Conservation (phyloP, 1,284 basidiomycete genomes). For the Rhodofomes roseus region DNA sequence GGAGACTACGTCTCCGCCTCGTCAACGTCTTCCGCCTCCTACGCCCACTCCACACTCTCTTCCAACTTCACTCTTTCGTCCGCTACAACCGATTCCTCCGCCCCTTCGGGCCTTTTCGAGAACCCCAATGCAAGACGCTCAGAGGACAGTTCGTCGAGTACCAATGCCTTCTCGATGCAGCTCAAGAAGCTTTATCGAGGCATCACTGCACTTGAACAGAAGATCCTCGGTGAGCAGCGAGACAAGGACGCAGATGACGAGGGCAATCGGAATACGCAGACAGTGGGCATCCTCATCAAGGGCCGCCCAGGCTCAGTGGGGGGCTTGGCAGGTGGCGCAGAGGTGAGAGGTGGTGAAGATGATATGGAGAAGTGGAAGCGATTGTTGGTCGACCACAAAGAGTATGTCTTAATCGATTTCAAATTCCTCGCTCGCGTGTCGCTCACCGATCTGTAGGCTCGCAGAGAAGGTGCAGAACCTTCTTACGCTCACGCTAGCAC, state of each 20-base stretch:
- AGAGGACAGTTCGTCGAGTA: slow-evolving; percentile 50
- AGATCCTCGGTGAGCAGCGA: slow-evolving; percentile 60
- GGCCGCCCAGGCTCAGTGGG: slow-evolving; percentile 27
- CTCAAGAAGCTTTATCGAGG: slow-evolving; percentile 79
- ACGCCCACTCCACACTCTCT: slow-evolving; percentile 66
- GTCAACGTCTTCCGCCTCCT: slow-evolving; percentile 62
- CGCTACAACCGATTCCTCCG: slow-evolving; percentile 67
- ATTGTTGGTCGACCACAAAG: slow-evolving; percentile 67
- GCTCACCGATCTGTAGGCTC: slow-evolving; percentile 39
- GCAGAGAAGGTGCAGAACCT: slow-evolving; percentile 89
- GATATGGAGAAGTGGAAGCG: slow-evolving; percentile 66
- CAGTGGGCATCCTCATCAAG: slow-evolving; percentile 49
- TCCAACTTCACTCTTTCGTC: slow-evolving; percentile 76
- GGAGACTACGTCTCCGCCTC: slow-evolving; percentile 72
- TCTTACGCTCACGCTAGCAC: slow-evolving; percentile 82
- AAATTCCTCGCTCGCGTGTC: not conserved
- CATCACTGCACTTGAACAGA: slow-evolving; percentile 70
- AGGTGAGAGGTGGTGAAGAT: slow-evolving; percentile 34
- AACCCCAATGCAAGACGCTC: slow-evolving; percentile 33
- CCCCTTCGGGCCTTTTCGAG: slow-evolving; percentile 62
- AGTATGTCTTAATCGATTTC: slow-evolving; percentile 38
- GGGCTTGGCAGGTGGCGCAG: slow-evolving; percentile 32
- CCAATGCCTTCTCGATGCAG: slow-evolving; percentile 67
- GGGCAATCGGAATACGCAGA: slow-evolving; percentile 21
- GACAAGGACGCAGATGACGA: slow-evolving; percentile 51